These are phyloP conservation scores for Noccaea bulbosa DNA, from an alignment of 345 rosid genomes.

Conservation along the genomic window DNA sequence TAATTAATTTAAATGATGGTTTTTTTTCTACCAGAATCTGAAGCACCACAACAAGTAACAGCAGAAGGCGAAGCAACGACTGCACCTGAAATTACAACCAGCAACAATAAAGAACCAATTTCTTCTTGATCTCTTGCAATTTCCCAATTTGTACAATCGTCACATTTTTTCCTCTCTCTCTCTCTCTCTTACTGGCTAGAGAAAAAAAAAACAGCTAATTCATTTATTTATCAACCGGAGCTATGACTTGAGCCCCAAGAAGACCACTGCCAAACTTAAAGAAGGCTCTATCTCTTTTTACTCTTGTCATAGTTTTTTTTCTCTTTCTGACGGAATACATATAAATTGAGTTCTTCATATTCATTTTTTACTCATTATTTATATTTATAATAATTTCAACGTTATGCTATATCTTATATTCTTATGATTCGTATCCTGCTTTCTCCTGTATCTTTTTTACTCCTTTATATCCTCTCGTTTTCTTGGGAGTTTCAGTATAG, in stretches of 20 bases:
- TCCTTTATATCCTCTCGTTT: slow-evolving; percentile 9
- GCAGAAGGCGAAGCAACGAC: slow-evolving; percentile 46
- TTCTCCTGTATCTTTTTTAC: not conserved
- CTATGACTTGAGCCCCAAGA: slow-evolving; percentile 41
- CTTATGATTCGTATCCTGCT: not conserved
- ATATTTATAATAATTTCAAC: slow-evolving; percentile 14
- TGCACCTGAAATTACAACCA: slow-evolving; percentile 53
- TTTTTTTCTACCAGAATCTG: slow-evolving; percentile 49
- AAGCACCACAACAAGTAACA: slow-evolving; percentile 50
- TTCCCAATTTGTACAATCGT: slow-evolving; percentile 55
- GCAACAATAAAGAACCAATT: slow-evolving; percentile 41
- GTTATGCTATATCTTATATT: not conserved
- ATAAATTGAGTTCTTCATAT: slow-evolving; percentile 23
- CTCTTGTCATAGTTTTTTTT: slow-evolving; percentile 30
- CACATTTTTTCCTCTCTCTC: slow-evolving; percentile 42
- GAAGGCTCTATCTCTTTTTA: slow-evolving; percentile 26
- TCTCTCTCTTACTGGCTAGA: slow-evolving; percentile 26
- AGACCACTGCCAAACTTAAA: slow-evolving; percentile 21
- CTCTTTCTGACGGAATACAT: slow-evolving; percentile 23
- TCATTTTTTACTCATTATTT: slow-evolving; percentile 17
- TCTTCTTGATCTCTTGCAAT: slow-evolving; percentile 39
- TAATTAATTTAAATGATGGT: not conserved
- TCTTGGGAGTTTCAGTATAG: slow-evolving; percentile 30
- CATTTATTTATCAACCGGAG: slow-evolving; percentile 39
- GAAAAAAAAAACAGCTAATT: slow-evolving; percentile 34